Evolutionary conservation across 1,284 basidiomycete genomes (phyloP).

Genomic region (Coniophora puteana): DNA sequence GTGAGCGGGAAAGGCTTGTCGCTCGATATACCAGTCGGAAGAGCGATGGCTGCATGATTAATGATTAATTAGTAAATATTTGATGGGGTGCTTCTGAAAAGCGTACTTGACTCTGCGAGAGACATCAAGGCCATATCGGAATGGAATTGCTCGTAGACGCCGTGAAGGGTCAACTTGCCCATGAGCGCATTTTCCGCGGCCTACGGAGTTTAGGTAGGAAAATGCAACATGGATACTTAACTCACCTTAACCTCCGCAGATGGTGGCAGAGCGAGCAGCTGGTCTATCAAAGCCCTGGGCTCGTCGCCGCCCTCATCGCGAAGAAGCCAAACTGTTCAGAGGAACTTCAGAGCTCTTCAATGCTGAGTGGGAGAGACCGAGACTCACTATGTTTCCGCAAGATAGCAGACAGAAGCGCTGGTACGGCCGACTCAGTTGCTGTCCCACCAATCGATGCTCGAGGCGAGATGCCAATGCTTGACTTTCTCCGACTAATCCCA

Average conservation of each 20-base stretch:
- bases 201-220: slow-evolving; percentile 31
- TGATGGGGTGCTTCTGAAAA: background rate
- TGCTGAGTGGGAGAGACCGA: slow-evolving; percentile 1
- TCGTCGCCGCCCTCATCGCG: slow-evolving; percentile 57
- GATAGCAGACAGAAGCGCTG: slow-evolving; percentile 62
- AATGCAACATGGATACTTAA: slow-evolving; percentile 4
- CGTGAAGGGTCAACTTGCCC: slow-evolving; percentile 71
- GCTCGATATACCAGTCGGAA: slow-evolving; percentile 75
- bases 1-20: slow-evolving; percentile 35
- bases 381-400: slow-evolving; percentile 72
- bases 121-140: slow-evolving; percentile 86
- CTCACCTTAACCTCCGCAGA: slow-evolving; percentile 56
- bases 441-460: slow-evolving; percentile 27
- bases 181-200: slow-evolving; percentile 71
- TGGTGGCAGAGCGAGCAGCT: slow-evolving; percentile 55
- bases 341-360: slow-evolving; percentile 3
- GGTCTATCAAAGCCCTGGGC: slow-evolving; percentile 54
- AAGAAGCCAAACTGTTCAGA: slow-evolving; percentile 75
- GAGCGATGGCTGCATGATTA: slow-evolving; percentile 61
- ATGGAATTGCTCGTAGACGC: slow-evolving; percentile 73
- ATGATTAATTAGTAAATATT: background rate
- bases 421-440: slow-evolving; percentile 59
- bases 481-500: slow-evolving; percentile 39
- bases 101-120: slow-evolving; percentile 77
- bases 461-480: slow-evolving; percentile 23